Conservation (phyloP, 2,329 filamentous ascomycete species). For the Emydomyces testavorans region DNA sequence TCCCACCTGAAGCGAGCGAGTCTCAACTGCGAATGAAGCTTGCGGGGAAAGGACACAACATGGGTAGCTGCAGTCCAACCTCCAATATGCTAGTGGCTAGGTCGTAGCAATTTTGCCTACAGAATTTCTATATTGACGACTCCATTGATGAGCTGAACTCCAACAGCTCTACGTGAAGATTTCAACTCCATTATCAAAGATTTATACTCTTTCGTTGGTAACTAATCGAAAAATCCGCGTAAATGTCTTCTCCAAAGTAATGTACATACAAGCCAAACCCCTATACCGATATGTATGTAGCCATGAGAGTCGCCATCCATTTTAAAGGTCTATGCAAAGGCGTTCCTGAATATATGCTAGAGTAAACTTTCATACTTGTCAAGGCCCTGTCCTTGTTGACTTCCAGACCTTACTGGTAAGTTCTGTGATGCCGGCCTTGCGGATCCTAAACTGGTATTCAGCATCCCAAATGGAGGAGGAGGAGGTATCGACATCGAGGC, state of each 20-base stretch:
- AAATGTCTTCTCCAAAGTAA: no score
- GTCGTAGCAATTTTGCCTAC: not conserved
- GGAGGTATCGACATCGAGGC: conserved; percentile 10
- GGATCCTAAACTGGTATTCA: not conserved
- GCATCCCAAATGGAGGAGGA: conserved; percentile 1
- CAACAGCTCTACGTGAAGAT: no score
- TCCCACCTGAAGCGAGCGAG: not conserved
- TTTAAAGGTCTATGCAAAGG: not conserved
- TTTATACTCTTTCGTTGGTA: no score
- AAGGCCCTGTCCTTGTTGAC: conserved; percentile 33
- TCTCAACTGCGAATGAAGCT: not conserved
- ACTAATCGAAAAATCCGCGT: no score
- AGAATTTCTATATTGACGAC: not conserved
- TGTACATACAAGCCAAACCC: no score
- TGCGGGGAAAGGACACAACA: not conserved
- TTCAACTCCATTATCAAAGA: no score
- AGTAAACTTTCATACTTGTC: conserved; percentile 48
- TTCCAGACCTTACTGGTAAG: not conserved
- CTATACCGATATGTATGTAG: no score
- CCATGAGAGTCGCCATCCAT: not conserved
- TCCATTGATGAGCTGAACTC: no score
- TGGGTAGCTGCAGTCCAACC: not conserved
- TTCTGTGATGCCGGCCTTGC: not conserved
- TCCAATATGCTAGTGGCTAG: not conserved
- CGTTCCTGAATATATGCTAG: conserved; percentile 24